Percentiles rank a stretch among this genome's conserved stretches.
phyloP scores from a whole-genome alignment of 352 stramenopile genomes.

The Phytophthora sansomeana region DNA sequence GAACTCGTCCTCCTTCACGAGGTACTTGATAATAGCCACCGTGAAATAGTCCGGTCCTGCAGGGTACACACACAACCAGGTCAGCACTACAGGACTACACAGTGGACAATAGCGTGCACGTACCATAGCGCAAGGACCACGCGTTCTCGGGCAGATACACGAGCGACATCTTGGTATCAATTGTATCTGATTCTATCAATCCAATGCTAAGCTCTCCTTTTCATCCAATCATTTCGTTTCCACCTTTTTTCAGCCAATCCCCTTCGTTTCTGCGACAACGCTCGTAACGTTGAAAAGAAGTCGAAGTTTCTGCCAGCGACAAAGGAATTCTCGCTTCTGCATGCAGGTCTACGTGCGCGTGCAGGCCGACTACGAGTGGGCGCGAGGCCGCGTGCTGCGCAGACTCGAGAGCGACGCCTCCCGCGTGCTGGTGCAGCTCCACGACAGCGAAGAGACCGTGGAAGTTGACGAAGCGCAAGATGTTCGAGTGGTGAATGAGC shows the following conservation, averaged over 20 bases:
- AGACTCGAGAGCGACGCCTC: slow-evolving; percentile 39
- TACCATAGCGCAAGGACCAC: slow-evolving; percentile 81
- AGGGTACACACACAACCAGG: background rate
- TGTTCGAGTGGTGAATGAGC: slow-evolving; percentile 63
- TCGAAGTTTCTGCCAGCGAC: slow-evolving; percentile 27
- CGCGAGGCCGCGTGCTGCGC: slow-evolving; percentile 47
- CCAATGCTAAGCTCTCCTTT: background rate
- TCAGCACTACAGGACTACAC: background rate
- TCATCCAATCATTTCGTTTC: slow-evolving; percentile 9
- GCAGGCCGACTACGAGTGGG: slow-evolving; percentile 57
- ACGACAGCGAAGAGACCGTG: slow-evolving; percentile 47
- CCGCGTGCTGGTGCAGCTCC: slow-evolving; percentile 52
- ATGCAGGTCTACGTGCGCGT: slow-evolving; percentile 76
- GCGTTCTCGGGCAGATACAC: slow-evolving; percentile 76
- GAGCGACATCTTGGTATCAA: slow-evolving; percentile 56
- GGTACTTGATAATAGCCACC: slow-evolving; percentile 58
- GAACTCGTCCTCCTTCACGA: slow-evolving; percentile 58
- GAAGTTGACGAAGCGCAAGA: slow-evolving; percentile 55
- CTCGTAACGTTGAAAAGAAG: slow-evolving; percentile 26
- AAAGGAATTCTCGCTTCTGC: slow-evolving; percentile 3
- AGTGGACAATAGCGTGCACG: slow-evolving; percentile 12
- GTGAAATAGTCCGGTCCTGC: slow-evolving; percentile 84
- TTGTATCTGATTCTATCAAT: slow-evolving; percentile 18
- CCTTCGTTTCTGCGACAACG: slow-evolving; percentile 30
- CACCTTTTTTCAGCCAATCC: slow-evolving; percentile 20